These are phyloP conservation scores for Macaranga tanarius DNA, from an alignment of 441 rosid species.

Conservation along the genomic window DNA sequence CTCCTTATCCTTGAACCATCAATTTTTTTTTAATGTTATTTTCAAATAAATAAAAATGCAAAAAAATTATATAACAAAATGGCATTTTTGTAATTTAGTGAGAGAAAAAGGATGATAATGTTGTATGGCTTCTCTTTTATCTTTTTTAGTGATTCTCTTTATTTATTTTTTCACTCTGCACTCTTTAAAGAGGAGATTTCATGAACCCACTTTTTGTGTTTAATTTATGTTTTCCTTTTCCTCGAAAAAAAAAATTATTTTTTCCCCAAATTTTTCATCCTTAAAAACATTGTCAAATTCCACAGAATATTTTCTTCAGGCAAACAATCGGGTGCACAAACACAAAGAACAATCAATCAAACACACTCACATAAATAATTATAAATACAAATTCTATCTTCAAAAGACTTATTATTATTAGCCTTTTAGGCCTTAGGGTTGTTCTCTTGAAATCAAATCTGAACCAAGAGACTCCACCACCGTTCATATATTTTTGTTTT, in stretches of 20 bases:
- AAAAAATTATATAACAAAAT: neutral
- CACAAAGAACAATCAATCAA: neutral
- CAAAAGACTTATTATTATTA: neutral
- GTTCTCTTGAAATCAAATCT: constrained; percentile 1
- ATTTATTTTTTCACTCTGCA: neutral
- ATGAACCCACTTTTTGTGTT: neutral
- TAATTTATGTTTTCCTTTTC: neutral
- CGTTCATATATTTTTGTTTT: neutral
- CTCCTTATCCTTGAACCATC: too few species aligned
- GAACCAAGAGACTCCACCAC: constrained; percentile 11
- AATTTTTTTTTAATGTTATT: too few species aligned
- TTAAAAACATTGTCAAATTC: neutral
- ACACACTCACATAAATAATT: neutral
- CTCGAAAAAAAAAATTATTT: too few species aligned
- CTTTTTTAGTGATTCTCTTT: constrained; percentile 8
- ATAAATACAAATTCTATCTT: neutral
- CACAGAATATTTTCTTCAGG: constrained; percentile 3
- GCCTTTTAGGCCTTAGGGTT: constrained; percentile 11
- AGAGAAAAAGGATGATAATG: constrained; percentile 21
- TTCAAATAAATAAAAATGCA: too few species aligned
- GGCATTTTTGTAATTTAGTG: constrained; percentile 18
- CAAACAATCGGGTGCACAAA: constrained; percentile 16
- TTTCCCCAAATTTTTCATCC: neutral
- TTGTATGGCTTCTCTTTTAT: neutral
- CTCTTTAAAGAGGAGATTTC: constrained; percentile 15